Evolutionary conservation across 306 rosid species (phyloP).

Genomic region (Cyclanthera cordifolia): DNA sequence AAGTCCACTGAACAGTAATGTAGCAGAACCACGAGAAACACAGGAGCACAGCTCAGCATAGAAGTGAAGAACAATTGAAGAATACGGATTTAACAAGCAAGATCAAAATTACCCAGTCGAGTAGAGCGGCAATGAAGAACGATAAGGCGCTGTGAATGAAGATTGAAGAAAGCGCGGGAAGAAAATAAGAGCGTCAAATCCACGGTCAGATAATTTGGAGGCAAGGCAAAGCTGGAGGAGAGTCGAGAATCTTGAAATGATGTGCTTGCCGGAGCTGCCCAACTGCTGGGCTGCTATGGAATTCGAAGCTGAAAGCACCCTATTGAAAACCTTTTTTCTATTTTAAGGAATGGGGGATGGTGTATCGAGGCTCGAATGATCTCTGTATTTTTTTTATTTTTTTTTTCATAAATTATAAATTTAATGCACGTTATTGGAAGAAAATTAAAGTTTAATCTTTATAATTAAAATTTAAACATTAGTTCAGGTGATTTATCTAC

Average conservation of each 20-base stretch:
- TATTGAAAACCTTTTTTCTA: neutral
- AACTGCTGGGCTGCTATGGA: slow-evolving; percentile 7
- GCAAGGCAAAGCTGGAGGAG: neutral
- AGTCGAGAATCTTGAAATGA: neutral
- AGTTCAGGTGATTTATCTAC: too few species aligned
- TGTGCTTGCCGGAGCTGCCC: neutral
- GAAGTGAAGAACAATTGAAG: neutral
- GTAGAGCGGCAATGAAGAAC: neutral
- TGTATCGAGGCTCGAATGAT: neutral
- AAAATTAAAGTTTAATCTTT: too few species aligned
- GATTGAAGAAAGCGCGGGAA: neutral
- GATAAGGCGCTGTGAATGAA: neutral
- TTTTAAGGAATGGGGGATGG: neutral
- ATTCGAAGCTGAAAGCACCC: neutral
- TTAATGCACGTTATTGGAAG: too few species aligned
- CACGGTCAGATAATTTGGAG: neutral
- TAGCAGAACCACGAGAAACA: neutral
- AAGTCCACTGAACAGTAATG: neutral
- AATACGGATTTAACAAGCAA: neutral
- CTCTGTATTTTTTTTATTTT: neutral
- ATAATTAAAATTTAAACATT: too few species aligned
- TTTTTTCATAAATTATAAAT: too few species aligned
- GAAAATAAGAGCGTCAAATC: neutral
- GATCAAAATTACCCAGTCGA: neutral
- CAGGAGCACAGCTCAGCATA: too few species aligned